A percentile compares a stretch with the other conserved stretches of the same genome.
These are phyloP conservation scores for Malus asiatica DNA, from an alignment of 306 rosid genomes.

Conservation along the genomic window DNA sequence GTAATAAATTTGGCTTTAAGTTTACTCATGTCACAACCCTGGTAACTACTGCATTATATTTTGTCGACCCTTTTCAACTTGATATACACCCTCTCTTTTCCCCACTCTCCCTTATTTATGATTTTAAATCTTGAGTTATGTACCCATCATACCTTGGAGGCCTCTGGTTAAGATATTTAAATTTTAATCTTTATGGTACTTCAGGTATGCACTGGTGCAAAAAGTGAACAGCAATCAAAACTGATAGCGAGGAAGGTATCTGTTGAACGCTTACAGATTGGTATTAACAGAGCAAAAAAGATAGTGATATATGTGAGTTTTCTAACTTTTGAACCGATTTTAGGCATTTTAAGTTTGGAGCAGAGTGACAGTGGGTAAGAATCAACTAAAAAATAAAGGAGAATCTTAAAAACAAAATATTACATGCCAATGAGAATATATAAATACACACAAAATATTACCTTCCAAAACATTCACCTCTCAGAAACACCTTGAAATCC, in stretches of 20 bases:
- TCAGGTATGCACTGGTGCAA: conserved; percentile 92
- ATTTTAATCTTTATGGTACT: not conserved
- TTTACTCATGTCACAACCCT: not conserved
- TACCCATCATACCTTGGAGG: not conserved
- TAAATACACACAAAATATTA: not conserved
- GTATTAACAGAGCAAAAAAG: no score
- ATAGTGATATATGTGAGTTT: no score
- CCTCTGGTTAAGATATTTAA: not conserved
- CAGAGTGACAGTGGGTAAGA: not conserved
- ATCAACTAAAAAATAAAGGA: no score
- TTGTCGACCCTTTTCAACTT: not conserved
- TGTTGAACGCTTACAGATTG: no score
- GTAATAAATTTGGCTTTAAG: not conserved
- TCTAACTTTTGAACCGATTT: not conserved
- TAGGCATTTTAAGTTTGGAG: not conserved
- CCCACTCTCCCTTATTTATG: not conserved
- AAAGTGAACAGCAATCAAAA: conserved; percentile 84
- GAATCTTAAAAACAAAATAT: not conserved
- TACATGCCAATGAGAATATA: not conserved
- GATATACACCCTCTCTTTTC: not conserved
- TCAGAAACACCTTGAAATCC: not conserved
- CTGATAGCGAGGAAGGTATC: conserved; percentile 18
- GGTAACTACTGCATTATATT: not conserved
- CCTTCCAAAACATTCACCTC: not conserved
- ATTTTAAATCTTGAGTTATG: not conserved